Conservation (phyloP, 2,329 filamentous ascomycete species). For the Penicillium sp. region DNA sequence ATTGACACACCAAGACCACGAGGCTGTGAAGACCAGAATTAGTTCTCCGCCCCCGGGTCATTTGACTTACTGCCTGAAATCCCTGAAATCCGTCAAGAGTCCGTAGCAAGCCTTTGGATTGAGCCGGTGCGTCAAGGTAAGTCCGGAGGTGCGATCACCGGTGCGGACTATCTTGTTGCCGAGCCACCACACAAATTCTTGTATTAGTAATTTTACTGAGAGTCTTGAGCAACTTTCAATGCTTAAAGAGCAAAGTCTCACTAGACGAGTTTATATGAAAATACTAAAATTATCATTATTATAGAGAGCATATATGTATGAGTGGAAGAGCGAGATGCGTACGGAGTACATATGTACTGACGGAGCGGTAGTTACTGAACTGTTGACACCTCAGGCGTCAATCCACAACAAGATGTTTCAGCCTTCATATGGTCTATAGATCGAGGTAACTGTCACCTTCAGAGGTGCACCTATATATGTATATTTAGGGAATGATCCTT, state of each 20-base stretch:
- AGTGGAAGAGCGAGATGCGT: neutral
- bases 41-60: neutral
- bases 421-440: neutral
- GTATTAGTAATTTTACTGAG: slow-evolving; percentile 13
- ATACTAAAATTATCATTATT: neutral
- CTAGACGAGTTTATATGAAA: neutral
- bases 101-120: slow-evolving; percentile 6
- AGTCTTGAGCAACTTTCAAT: neutral
- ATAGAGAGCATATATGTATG: too few species aligned
- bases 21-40: neutral
- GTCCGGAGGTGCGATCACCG: slow-evolving; percentile 14
- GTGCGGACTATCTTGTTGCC: slow-evolving; percentile 13
- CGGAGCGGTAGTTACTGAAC: neutral
- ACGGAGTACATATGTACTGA: too few species aligned
- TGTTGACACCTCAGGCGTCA: neutral
- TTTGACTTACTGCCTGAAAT: slow-evolving; percentile 15
- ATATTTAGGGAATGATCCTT: neutral
- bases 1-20: neutral
- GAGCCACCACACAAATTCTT: slow-evolving; percentile 1
- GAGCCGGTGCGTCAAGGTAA: slow-evolving; percentile 16
- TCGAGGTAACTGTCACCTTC: neutral
- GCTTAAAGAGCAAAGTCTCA: neutral
- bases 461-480: too few species aligned
- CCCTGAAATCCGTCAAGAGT: slow-evolving; percentile 12
- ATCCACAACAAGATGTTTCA: neutral